Evolutionary conservation across 2,329 filamentous ascomycete genomes (phyloP).

Genomic region (Epichloe hybrida): DNA sequence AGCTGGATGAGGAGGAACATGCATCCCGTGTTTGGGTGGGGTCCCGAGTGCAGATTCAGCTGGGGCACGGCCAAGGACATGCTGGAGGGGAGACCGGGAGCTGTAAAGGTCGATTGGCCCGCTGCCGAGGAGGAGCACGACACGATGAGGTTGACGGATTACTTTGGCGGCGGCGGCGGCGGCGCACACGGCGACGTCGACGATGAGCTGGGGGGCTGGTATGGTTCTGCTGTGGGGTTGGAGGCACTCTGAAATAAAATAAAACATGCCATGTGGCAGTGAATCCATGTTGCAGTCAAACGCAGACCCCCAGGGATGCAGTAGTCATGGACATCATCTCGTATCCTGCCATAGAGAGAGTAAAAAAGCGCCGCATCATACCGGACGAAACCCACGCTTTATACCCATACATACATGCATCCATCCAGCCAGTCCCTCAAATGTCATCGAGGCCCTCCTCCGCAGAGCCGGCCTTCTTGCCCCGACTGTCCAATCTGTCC

Average conservation of each 20-base stretch:
- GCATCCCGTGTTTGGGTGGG: conserved; percentile 93
- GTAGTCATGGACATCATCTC: conserved; percentile 7
- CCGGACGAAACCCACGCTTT: neutral
- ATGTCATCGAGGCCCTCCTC: conserved; percentile 50
- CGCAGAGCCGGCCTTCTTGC: conserved; percentile 31
- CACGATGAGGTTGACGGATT: conserved; percentile 60
- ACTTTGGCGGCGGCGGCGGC: conserved; percentile 36
- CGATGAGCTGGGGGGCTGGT: conserved; percentile 66
- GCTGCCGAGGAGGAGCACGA: conserved; percentile 60
- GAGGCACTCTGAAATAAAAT: conserved; percentile 48
- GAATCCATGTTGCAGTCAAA: neutral
- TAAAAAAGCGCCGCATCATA: conserved; percentile 1
- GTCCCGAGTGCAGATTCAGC: conserved; percentile 80
- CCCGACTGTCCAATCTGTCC: conserved; percentile 46
- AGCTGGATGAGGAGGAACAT: conserved; percentile 75
- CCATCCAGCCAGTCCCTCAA: conserved; percentile 14
- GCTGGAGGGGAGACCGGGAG: conserved; percentile 56
- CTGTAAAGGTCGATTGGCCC: conserved; percentile 74
- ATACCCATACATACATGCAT: neutral
- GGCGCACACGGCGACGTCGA: conserved; percentile 10
- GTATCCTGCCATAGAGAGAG: conserved; percentile 7
- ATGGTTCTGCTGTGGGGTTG: conserved; percentile 55
- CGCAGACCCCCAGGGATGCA: too few species aligned
- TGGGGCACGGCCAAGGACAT: conserved; percentile 94
- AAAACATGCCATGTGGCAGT: neutral